Evolutionary conservation across 2,329 filamentous ascomycete genomes (phyloP).

Genomic region (Colletotrichum liriopes): DNA sequence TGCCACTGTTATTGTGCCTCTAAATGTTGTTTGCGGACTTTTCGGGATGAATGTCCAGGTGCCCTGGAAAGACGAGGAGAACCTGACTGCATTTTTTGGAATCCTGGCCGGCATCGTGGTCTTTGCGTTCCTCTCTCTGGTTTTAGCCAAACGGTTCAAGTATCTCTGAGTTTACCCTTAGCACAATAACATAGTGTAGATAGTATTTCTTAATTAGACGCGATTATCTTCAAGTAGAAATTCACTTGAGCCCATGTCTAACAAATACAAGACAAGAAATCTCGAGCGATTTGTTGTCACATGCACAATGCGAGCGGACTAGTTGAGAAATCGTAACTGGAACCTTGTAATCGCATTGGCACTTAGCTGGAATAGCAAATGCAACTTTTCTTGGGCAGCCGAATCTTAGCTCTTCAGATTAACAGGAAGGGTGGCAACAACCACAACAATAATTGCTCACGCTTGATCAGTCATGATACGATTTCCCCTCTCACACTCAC

Average conservation of each 20-base stretch:
- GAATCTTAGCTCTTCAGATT: not conserved
- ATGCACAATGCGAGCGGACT: not conserved
- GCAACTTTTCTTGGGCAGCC: not conserved
- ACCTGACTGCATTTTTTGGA: conserved; percentile 68
- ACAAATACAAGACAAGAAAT: not conserved
- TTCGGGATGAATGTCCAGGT: conserved; percentile 91
- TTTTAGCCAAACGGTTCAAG: conserved; percentile 38
- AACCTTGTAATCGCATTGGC: not conserved
- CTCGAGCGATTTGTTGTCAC: no score
- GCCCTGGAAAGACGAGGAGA: conserved; percentile 71
- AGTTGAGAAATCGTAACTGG: not conserved
- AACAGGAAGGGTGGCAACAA: not conserved
- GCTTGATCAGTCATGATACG: not conserved
- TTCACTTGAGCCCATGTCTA: not conserved
- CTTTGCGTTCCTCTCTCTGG: conserved; percentile 64
- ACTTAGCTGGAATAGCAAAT: not conserved
- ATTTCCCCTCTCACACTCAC: not conserved
- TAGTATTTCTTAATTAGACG: not conserved
- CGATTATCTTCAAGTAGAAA: not conserved
- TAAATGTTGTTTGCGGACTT: conserved; percentile 90
- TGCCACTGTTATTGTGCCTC: conserved; percentile 92
- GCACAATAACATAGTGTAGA: not conserved
- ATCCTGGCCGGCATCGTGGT: conserved; percentile 67
- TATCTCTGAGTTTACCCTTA: conserved; percentile 1
- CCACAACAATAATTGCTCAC: not conserved